Conservation (phyloP, 2,329 filamentous ascomycete species). For the Pezicula radicicola region DNA sequence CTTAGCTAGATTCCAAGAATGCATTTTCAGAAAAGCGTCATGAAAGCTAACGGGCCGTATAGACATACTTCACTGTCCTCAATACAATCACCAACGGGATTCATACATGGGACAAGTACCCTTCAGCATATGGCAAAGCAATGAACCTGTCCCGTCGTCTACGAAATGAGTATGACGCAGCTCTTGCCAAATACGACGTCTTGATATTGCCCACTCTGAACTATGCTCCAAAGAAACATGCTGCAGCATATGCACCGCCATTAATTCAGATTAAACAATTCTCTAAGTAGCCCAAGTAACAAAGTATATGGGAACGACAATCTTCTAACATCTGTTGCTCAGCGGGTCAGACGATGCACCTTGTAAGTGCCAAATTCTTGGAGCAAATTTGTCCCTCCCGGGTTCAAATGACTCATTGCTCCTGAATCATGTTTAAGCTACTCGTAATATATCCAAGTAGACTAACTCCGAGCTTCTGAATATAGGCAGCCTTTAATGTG, state of each 20-base stretch:
- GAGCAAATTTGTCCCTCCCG: no score
- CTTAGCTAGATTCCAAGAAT: conserved; percentile 7
- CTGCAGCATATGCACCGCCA: conserved; percentile 29
- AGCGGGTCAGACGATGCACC: no score
- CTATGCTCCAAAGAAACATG: conserved; percentile 32
- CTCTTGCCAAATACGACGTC: conserved; percentile 38
- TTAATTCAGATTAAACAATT: conserved; percentile 3
- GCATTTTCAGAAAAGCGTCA: conserved; percentile 12
- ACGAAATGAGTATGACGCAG: conserved; percentile 40
- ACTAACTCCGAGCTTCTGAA: no score
- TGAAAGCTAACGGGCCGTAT: no score
- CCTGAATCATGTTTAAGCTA: no score
- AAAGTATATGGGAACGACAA: no score
- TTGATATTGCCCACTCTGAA: conserved; percentile 41
- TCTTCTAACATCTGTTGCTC: no score
- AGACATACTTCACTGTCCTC: no score
- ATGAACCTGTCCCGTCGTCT: conserved; percentile 44
- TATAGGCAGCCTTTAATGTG: conserved; percentile 43
- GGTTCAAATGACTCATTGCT: no score
- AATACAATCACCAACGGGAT: conserved; percentile 6
- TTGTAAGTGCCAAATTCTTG: no score
- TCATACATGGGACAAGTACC: conserved; percentile 31
- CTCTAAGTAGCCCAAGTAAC: no score
- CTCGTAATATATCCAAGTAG: no score
- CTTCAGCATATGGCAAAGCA: conserved; percentile 42